Percentiles rank a stretch among this genome's conserved stretches.
phyloP scores from a whole-genome alignment of 2,329 filamentous ascomycete genomes.

The Diaporthe eres region DNA sequence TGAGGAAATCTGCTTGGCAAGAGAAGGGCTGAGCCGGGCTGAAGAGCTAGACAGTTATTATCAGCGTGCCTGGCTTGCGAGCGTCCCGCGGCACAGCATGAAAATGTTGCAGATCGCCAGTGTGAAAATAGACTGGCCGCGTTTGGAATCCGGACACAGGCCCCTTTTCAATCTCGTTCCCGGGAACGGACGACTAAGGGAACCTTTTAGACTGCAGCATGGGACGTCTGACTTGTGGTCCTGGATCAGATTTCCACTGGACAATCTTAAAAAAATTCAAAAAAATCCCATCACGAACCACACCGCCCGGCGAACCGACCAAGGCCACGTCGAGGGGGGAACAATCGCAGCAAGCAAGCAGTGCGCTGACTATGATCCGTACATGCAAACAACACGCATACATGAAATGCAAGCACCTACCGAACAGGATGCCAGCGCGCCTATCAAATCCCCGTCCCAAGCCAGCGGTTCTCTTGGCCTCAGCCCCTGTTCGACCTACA shows the following conservation, averaged over 20 bases:
- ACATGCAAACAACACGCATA: slow-evolving; percentile 1
- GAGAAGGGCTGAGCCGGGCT: not conserved
- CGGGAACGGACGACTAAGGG: slow-evolving; percentile 23
- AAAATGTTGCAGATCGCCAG: slow-evolving; percentile 27
- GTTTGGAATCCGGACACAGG: slow-evolving; percentile 22
- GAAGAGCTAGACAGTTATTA: not conserved
- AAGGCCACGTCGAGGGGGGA: not conserved
- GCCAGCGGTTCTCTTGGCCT: slow-evolving; percentile 13
- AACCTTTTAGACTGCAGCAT: slow-evolving; percentile 15
- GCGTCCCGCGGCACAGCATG: slow-evolving; percentile 19
- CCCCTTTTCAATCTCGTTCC: slow-evolving; percentile 31
- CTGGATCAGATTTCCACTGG: slow-evolving; percentile 18
- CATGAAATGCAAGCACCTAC: not conserved
- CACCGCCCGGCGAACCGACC: slow-evolving; percentile 16
- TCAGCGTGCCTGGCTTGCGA: not conserved
- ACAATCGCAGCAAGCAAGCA: not conserved
- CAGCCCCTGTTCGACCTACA: slow-evolving; percentile 12
- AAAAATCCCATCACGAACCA: slow-evolving; percentile 14
- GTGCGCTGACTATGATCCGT: slow-evolving; percentile 21
- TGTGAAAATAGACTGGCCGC: slow-evolving; percentile 19
- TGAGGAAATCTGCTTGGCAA: not conserved
- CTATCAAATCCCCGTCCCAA: slow-evolving; percentile 14
- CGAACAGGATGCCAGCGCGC: slow-evolving; percentile 3
- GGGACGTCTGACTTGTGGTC: slow-evolving; percentile 24
- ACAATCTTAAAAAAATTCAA: slow-evolving; percentile 26